Base-by-base conservation (phyloP, 2,329 filamentous ascomycete genomes). In the Capronia americana region DNA sequence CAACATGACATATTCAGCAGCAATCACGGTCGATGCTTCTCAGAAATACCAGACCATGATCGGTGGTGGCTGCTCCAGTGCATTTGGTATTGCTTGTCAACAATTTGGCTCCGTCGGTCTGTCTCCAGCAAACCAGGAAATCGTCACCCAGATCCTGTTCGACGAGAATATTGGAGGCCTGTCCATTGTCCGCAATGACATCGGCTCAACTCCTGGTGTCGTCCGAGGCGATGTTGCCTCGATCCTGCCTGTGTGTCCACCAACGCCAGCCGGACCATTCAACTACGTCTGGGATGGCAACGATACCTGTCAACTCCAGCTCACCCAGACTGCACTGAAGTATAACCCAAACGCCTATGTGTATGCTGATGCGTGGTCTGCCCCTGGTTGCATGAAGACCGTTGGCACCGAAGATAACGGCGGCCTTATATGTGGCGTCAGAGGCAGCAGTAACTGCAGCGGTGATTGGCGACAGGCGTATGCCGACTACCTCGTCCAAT, bases 331-430 rank as follows among this genome's bases (percentile, higher is more conserved):
- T 72, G 84, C 84, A 3, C 72, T 76, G 26, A 69, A 70, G 28
- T 80, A 80, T 69, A 65, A 65, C 51, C 63, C 63, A 10, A 65
- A 65, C 32, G 85, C 76, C 30, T 78, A 75, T 1, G 79, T 84
- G 66, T 82, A 84, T 67, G 80, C 79, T 1, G 79, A 85, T 73
- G 81, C 83, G 0, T 85, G 83, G 83, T 81, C 78, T 64, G 82
- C 82, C 0, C 82, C 82, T 0, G 81, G 80, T 0, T 84, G 79
- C 70, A 85, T 85, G 83, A 84, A 84, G 76, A 83, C 79, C 4
- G 84, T 83, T 62, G 73, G 73, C 2, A 75, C 79, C 58, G 79
- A 84, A 56, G 75, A 73, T 41, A 77, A 81, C 65, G 80, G 81
- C 1, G 82, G 82, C 1, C 79, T 77, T 56, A 73, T 85, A 0